Conservation (phyloP, 2,329 filamentous ascomycete genomes). For the Fusarium sp. region DNA sequence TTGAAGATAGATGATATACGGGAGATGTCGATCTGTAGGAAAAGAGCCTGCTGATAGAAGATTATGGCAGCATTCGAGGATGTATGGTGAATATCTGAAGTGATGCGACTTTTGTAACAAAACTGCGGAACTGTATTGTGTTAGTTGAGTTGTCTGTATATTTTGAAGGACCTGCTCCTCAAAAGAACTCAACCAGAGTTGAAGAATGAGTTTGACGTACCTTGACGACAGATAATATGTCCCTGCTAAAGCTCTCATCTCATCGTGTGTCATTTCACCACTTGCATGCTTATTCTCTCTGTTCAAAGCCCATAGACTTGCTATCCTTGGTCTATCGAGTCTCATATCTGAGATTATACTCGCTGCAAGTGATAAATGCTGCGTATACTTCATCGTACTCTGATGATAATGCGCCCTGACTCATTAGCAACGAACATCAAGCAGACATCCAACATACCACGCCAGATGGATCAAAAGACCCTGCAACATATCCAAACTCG, state of each 20-base stretch:
- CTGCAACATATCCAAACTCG: slow-evolving; percentile 48
- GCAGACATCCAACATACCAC: slow-evolving; percentile 38
- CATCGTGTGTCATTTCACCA: slow-evolving; percentile 42
- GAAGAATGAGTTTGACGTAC: slow-evolving; percentile 14
- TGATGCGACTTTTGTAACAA: slow-evolving; percentile 49
- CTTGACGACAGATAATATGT: slow-evolving; percentile 50
- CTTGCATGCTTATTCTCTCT: slow-evolving; percentile 30
- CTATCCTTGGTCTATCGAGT: slow-evolving; percentile 46
- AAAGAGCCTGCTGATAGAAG: slow-evolving; percentile 24
- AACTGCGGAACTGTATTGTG: slow-evolving; percentile 30
- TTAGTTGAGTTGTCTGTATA: slow-evolving; percentile 1
- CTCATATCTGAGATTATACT: slow-evolving; percentile 50
- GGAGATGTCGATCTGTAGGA: slow-evolving; percentile 46
- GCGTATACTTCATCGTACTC: slow-evolving; percentile 44
- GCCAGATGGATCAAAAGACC: slow-evolving; percentile 49
- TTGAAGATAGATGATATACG: slow-evolving; percentile 48
- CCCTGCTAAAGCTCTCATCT: slow-evolving; percentile 48
- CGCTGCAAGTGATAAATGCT: slow-evolving; percentile 48
- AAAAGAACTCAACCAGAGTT: background rate
- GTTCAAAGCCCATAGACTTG: slow-evolving; percentile 47
- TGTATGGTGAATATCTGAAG: slow-evolving; percentile 46
- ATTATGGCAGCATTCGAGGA: slow-evolving; percentile 43
- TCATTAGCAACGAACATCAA: slow-evolving; percentile 14
- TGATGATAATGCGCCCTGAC: slow-evolving; percentile 51
- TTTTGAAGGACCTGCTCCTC: background rate